Evolutionary conservation across 768 basidiomycete species (phyloP), one percentile per base, ranked within the genome.

Genomic region (Sarcomyxa edulis): DNA sequence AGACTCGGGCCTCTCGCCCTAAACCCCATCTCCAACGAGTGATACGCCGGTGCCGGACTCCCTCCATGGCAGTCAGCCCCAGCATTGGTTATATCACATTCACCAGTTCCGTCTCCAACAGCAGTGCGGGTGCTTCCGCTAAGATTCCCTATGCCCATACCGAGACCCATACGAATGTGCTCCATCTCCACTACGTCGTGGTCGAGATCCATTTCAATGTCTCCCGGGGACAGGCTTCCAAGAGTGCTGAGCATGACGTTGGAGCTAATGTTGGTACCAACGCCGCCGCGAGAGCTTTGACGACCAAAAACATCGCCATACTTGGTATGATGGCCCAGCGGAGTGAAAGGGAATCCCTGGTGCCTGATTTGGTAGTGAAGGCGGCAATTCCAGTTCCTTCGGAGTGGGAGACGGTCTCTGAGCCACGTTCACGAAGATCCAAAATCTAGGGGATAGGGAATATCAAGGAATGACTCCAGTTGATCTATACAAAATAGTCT

Each of bases 341-440:
- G 71, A 5, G 70, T 71, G 48, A 73, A 75, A 10, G 79, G 71
- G 42, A 78, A 74, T 23, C 65, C 62, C 51, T 77, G 67, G 71
- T 63, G 45, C 74, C 66, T 15, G 76, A 76, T 51, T 81, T 81
- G 12, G 80, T 78, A 16, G 78, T 77, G 43, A 81, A 82, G 2
- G 76, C 78, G 9, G 76, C 71, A 33, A 81, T 72, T 5, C 79
- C 80, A 9, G 76, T 78, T n/a, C 78, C 78, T 46, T 81, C 80
- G 10, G 83, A 87, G 52, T 84, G 80, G 2, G 76, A 72, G 14
- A 80, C 81, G 6, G 85, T 86, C 53, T 87, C 82, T 1, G 84
- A 84, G 28, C 86, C 84, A 42, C 85, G 80, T 54, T 89, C 82
- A 19, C 83, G 83, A 44, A 89, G 74, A 54, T 89, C 86, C 40